Percentiles rank a stretch among this genome's conserved stretches.
Conservation (phyloP, 495 filamentous ascomycete genomes). For the Xylaria acuta region DNA sequence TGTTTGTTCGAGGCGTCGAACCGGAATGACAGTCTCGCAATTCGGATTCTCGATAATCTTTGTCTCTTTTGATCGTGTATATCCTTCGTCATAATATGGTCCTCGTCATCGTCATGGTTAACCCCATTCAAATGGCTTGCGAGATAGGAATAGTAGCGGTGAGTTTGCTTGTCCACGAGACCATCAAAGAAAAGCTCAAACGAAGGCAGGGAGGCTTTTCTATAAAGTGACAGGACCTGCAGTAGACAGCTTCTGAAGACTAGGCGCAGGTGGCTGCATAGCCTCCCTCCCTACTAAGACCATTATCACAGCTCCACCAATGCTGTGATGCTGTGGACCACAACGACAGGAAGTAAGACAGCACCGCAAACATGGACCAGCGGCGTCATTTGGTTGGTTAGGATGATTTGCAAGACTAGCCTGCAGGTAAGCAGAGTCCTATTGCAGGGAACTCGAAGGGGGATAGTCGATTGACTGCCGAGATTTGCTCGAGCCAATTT, state of each 20-base stretch:
- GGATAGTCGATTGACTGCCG: conserved; percentile 11
- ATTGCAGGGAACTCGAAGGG: background rate
- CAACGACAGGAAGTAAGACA: conserved; percentile 1
- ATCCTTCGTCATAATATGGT: conserved; percentile 7
- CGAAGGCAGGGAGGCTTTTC: background rate
- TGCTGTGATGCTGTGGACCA: conserved; percentile 1
- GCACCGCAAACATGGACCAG: background rate
- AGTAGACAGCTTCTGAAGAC: background rate
- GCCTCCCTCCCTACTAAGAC: conserved; percentile 21
- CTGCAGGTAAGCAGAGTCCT: conserved; percentile 10
- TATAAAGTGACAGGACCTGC: conserved; percentile 1
- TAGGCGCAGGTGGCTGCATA: conserved; percentile 15
- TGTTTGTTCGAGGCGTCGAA: background rate
- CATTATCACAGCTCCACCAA: conserved; percentile 2
- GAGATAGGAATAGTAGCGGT: background rate
- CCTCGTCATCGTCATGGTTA: background rate
- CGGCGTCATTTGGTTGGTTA: conserved; percentile 1
- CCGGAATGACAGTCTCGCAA: background rate
- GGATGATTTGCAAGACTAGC: background rate
- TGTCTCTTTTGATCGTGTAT: background rate
- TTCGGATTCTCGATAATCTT: background rate
- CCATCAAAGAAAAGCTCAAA: background rate
- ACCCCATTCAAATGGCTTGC: background rate
- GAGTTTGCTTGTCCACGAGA: background rate
- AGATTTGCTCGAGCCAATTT: conserved; percentile 2